Evolutionary conservation across 495 filamentous ascomycete species (phyloP).

Genomic region (Tuber aestivum): DNA sequence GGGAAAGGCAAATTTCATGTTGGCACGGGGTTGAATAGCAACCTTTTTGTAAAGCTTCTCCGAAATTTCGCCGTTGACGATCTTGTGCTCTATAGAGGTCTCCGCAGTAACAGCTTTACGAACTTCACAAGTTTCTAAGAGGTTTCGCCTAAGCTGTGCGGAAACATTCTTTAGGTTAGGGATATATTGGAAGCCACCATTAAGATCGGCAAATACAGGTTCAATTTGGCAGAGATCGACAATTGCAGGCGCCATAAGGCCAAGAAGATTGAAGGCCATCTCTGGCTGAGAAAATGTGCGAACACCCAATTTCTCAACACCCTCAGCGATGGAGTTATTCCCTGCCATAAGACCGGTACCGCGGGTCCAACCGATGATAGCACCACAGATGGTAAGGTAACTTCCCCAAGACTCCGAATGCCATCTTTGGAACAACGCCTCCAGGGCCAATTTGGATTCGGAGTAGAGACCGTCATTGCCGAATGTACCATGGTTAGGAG

Average conservation of each 20-base stretch:
- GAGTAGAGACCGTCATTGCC: slow-evolving; percentile 97
- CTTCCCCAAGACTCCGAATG: slow-evolving; percentile 95
- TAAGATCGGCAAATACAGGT: slow-evolving; percentile 93
- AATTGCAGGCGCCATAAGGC: slow-evolving; percentile 88
- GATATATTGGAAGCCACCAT: slow-evolving; percentile 95
- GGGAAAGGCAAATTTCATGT: slow-evolving; percentile 95
- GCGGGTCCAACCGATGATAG: slow-evolving; percentile 98
- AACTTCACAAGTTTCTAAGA: slow-evolving; percentile 90
- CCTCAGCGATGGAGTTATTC: slow-evolving; percentile 96
- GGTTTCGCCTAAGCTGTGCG: slow-evolving; percentile 79
- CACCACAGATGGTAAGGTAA: slow-evolving; percentile 97
- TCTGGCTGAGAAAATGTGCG: slow-evolving; percentile 98
- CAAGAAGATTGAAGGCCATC: slow-evolving; percentile 98
- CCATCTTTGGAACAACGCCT: slow-evolving; percentile 98
- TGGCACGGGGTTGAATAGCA: slow-evolving; percentile 84
- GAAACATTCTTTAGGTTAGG: slow-evolving; percentile 93
- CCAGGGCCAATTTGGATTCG: slow-evolving; percentile 92
- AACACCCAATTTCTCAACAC: slow-evolving; percentile 90
- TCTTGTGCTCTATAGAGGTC: slow-evolving; percentile 93
- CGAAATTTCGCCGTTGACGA: slow-evolving; percentile 88
- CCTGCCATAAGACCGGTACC: slow-evolving; percentile 96
- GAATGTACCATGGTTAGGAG: slow-evolving; percentile 97
- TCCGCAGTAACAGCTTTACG: slow-evolving; percentile 91
- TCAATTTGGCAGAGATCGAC: slow-evolving; percentile 94
- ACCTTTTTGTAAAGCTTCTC: slow-evolving; percentile 93